Evolutionary conservation across 352 stramenopile species (phyloP).

Genomic region (Thraustochytrium sp.): DNA sequence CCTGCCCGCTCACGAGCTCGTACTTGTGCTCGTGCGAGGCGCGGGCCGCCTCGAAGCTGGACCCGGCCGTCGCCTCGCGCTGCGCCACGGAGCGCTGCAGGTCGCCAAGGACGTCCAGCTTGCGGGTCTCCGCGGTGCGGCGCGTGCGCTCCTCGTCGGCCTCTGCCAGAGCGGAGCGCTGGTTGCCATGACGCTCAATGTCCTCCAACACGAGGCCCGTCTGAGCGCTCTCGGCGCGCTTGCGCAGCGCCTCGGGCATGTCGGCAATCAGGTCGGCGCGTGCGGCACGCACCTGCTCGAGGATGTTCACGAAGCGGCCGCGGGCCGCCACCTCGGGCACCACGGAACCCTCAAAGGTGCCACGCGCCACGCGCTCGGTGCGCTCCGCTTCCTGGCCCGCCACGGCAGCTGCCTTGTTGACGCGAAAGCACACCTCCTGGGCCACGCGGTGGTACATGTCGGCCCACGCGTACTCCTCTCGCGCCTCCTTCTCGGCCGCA

Average conservation of each 20-base stretch:
- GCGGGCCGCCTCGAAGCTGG: background rate
- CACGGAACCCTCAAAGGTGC: background rate
- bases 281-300: background rate
- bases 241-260: background rate
- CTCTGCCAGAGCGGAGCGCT: background rate
- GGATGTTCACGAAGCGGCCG: background rate
- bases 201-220: background rate
- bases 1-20: background rate
- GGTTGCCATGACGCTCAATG: background rate
- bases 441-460: background rate
- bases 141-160: background rate
- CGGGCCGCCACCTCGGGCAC: background rate
- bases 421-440: background rate
- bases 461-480: background rate
- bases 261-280: background rate
- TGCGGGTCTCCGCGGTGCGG: background rate
- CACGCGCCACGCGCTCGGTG: background rate
- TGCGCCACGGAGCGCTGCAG: background rate
- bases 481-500: background rate
- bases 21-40: background rate
- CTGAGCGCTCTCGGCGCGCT: background rate
- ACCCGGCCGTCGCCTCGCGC: background rate
- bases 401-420: background rate
- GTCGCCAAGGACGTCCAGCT: conserved; percentile 11
- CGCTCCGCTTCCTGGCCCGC: background rate